Conservation (phyloP, 225 moss, liverwort and hornwort genomes). For the Physcomitrium patens region DNA sequence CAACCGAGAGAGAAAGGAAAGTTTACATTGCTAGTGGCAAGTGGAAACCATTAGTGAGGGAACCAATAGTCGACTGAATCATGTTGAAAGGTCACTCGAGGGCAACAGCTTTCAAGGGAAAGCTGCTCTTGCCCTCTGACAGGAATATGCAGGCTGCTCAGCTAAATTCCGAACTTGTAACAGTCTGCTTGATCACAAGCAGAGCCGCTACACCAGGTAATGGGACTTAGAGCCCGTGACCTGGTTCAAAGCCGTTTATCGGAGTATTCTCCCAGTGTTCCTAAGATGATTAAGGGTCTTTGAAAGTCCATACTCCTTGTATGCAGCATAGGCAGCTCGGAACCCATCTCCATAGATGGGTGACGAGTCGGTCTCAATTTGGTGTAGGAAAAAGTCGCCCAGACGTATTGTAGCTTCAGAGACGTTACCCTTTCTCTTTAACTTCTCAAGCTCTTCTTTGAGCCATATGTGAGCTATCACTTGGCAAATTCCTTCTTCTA, state of each 20-base stretch:
- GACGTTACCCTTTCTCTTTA: conserved; percentile 30
- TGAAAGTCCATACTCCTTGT: conserved; percentile 34
- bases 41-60: too few species aligned
- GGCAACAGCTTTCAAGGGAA: too few species aligned
- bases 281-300: conserved; percentile 48
- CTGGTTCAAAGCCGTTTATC: conserved; percentile 3
- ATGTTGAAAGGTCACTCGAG: too few species aligned
- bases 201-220: too few species aligned
- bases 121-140: too few species aligned
- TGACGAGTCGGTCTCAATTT: conserved; percentile 66
- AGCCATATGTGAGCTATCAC: conserved; percentile 93
- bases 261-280: conserved; percentile 42
- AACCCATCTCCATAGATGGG: conserved; percentile 67
- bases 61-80: too few species aligned
- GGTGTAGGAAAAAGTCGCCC: conserved; percentile 67
- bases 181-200: too few species aligned
- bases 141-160: too few species aligned
- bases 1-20: too few species aligned
- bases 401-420: conserved; percentile 38
- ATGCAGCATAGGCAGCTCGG: conserved; percentile 45
- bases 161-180: too few species aligned
- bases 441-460: conserved; percentile 51
- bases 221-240: too few species aligned
- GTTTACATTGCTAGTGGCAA: too few species aligned
- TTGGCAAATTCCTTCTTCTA: conserved; percentile 98